Percentiles rank a stretch among this genome's conserved stretches.
These are phyloP conservation scores for Candida maesae DNA, from an alignment of 805 yeast species.

Conservation along the genomic window DNA sequence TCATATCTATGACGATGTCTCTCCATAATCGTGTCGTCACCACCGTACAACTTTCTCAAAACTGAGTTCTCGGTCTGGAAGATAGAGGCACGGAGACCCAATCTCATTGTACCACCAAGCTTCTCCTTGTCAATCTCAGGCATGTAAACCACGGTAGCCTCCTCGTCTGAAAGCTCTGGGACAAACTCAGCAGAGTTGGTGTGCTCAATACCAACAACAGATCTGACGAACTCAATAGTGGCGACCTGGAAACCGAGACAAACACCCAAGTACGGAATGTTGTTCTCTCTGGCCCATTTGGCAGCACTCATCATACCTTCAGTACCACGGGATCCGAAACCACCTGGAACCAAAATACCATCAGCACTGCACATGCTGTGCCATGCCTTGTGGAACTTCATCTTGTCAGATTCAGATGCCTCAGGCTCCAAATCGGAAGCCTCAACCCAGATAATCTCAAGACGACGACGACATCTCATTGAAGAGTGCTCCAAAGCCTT, in stretches of 20 bases:
- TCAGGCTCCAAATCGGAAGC: constrained; percentile 83
- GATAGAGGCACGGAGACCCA: constrained; percentile 87
- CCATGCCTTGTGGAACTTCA: constrained; percentile 93
- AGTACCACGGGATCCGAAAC: constrained; percentile 94
- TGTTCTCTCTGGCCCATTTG: constrained; percentile 95
- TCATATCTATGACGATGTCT: constrained; percentile 99
- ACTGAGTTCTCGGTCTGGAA: constrained; percentile 68
- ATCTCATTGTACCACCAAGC: constrained; percentile 98
- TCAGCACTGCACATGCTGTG: constrained; percentile 88
- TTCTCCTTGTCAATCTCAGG: constrained; percentile 96
- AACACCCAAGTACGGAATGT: constrained; percentile 92
- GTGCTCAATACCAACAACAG: constrained; percentile 61
- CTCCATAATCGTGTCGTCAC: constrained; percentile 64
- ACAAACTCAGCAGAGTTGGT: constrained; percentile 84
- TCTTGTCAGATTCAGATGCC: constrained; percentile 58
- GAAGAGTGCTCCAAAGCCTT: constrained; percentile 95
- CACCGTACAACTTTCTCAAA: constrained; percentile 77
- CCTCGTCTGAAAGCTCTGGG: constrained; percentile 54
- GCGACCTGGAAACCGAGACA: constrained; percentile 98
- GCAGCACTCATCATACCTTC: constrained; percentile 98
- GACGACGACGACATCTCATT: constrained; percentile 79
- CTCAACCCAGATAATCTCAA: constrained; percentile 95
- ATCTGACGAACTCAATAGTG: constrained; percentile 87
- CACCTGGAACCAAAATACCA: constrained; percentile 98
- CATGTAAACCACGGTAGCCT: constrained; percentile 88